Base-by-base conservation (phyloP, 331 rosid species). In the Arachis monticola region DNA sequence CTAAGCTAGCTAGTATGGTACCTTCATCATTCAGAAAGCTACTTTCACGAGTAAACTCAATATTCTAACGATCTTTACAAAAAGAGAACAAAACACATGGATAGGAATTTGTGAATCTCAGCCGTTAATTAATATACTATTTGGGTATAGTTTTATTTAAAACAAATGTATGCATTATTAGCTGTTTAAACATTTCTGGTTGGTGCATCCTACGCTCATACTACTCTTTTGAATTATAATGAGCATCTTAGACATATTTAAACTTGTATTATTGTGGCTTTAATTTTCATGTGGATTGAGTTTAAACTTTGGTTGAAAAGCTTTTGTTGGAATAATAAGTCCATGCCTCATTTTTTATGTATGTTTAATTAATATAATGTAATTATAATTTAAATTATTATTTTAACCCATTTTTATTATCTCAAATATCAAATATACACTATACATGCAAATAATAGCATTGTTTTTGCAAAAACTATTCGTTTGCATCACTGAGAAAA, bases 1-100 rank as follows among this genome's bases (percentile, higher is more conserved):
- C 44, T 10, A 12, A 63, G 50, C 45, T 60, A 63, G 50, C 45
- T 60, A 60, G 22, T 50, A 64, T 64, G 7, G 12, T 64, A n/a
- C 35, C 50, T 41, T 41, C 32, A 64, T 10, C 1, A 27, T 27
- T 27, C 35, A 10, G 10, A 45, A 31, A 51, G 60, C 59, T 30
- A 27, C 45, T 48, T 48, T 48, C 59, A 27, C 44, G 8, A 67
- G 45, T 67, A 67, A 30, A 47, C 12, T 4, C 11, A 57, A 8
- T 13, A 13, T 55, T 5, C 46, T 61, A 4, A 31, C 10, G 22
- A 55, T 55, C 8, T 12, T 48, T 38, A 38, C 53, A 55, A 52
- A 52, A n/a, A n/a, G 1, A 52, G 57, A 5, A 52, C 7, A 7
- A 38, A 38, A 38, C 41, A 38, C 41, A 38, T 38, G 41, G 60